Evolutionary conservation across 129 eudicot species (phyloP), one percentile per base, ranked within the genome.

Genomic region (Pittosporum tobira): DNA sequence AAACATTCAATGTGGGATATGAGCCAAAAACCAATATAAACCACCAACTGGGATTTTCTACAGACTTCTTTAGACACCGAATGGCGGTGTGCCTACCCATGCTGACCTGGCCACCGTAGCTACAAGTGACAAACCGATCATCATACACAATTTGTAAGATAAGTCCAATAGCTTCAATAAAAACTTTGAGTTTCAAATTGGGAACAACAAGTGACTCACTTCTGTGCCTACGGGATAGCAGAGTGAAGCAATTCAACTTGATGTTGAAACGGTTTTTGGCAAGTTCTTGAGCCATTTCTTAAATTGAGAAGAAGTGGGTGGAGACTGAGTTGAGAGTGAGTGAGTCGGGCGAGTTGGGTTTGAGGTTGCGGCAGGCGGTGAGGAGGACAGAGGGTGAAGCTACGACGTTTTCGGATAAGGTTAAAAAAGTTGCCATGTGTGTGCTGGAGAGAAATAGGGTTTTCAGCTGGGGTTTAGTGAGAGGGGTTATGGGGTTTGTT

Each of bases 11-110:
- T n/a, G n/a, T n/a, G n/a, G n/a, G n/a, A n/a, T n/a, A n/a, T n/a
- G n/a, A n/a, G n/a, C n/a, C n/a, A n/a, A n/a, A n/a, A n/a, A n/a
- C n/a, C n/a, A n/a, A n/a, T n/a, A n/a, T 80, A 61, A 91, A 82
- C 94, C 95, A 91, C 98, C 98, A 91, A 55, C 62, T 71, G 16
- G 95, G 95, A 56, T 86, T 91, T 57, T 80, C 94, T 5, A 91
- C 84, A 28, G 73, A 69, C 59, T 81, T 86, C 75, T 80, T 86
- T 18, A 91, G 37, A 43, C 86, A 91, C 52, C 98, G 48, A 73
- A 91, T 67, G 0, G 98, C 98, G 1, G 95, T 83, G 51, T 83
- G 95, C 29, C 90, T 55, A 24, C 98, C 95, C 90, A 83, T 78
- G 34, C 73, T 82, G 0, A 77, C 90, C 9, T 94, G 80, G 3